phyloP scores from a whole-genome alignment of 2,329 filamentous ascomycete genomes.

The Ceratocystis variospora region DNA sequence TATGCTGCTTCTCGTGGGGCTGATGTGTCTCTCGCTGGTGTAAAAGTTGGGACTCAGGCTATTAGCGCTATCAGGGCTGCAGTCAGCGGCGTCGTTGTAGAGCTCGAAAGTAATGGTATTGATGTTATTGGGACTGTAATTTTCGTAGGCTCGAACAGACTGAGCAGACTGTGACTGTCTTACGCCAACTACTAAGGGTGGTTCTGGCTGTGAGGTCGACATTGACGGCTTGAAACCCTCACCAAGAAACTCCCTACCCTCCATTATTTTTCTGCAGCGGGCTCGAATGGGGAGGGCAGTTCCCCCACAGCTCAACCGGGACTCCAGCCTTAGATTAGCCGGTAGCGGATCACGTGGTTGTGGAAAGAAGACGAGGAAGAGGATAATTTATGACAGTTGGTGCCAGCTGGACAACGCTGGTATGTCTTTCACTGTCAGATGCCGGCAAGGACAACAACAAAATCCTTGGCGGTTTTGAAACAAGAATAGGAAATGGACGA shows the following conservation, averaged over 20 bases:
- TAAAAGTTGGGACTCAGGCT: constrained; percentile 16
- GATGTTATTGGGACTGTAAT: constrained; percentile 9
- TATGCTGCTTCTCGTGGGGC: constrained; percentile 6
- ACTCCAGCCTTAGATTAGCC: constrained; percentile 19
- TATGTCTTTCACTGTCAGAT: not conserved
- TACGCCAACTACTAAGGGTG: constrained; percentile 10
- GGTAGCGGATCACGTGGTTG: constrained; percentile 15
- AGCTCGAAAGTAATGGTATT: constrained; percentile 6
- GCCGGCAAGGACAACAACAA: not conserved
- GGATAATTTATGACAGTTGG: not conserved
- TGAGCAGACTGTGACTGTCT: not conserved
- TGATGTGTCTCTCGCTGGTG: constrained; percentile 15
- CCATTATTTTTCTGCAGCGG: constrained; percentile 19
- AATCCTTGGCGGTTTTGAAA: not conserved
- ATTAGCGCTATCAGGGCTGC: constrained; percentile 9
- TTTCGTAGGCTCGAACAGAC: constrained; percentile 13
- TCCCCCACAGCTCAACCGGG: constrained; percentile 19
- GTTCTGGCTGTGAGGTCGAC: constrained; percentile 17
- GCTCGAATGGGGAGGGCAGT: constrained; percentile 16
- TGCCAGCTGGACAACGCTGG: not conserved
- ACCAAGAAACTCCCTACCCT: constrained; percentile 16
- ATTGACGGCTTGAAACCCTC: constrained; percentile 19
- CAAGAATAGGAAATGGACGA: not conserved
- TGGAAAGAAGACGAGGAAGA: not conserved
- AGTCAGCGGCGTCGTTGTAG: constrained; percentile 9